Percentiles rank a stretch among this genome's conserved stretches.
Evolutionary conservation across 169 alveolate species (phyloP).

Genomic region (Cryptosporidium meleagridis): DNA sequence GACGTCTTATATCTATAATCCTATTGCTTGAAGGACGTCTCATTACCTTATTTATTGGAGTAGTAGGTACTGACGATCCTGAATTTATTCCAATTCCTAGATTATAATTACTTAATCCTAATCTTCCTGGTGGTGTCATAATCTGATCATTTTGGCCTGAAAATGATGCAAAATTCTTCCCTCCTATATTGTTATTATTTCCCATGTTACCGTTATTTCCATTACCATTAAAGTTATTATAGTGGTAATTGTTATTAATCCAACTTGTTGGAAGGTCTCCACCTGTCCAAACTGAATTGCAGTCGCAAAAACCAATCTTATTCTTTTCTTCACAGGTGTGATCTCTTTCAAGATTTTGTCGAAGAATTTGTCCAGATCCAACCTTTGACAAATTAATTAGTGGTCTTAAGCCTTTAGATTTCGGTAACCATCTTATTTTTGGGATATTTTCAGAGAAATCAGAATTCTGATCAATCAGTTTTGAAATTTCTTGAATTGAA

Average conservation of each 20-base stretch:
- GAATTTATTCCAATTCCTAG: too few species aligned
- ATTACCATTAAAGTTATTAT: not conserved
- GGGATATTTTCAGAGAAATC: conserved; percentile 42
- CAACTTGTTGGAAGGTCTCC: conserved; percentile 1
- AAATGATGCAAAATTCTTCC: not conserved
- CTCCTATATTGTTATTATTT: not conserved
- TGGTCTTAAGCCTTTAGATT: conserved; percentile 61
- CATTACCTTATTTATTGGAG: not conserved
- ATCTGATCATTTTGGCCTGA: not conserved
- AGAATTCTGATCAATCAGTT: not conserved
- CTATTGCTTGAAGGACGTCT: conserved; percentile 42
- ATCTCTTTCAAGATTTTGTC: not conserved
- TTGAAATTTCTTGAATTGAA: not conserved
- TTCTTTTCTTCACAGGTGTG: not conserved
- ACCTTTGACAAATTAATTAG: conserved; percentile 34
- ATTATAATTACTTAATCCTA: not conserved
- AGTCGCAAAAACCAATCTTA: not conserved
- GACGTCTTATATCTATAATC: conserved; percentile 27
- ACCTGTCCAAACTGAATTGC: conserved; percentile 19
- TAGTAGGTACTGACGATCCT: not conserved
- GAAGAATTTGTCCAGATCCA: conserved; percentile 53
- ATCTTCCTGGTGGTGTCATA: not conserved
- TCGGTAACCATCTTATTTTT: conserved; percentile 67
- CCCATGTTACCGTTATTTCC: not conserved
- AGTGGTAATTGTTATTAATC: not conserved